Conservation (phyloP, 179 eudicot species). For the Pouteria campechiana region DNA sequence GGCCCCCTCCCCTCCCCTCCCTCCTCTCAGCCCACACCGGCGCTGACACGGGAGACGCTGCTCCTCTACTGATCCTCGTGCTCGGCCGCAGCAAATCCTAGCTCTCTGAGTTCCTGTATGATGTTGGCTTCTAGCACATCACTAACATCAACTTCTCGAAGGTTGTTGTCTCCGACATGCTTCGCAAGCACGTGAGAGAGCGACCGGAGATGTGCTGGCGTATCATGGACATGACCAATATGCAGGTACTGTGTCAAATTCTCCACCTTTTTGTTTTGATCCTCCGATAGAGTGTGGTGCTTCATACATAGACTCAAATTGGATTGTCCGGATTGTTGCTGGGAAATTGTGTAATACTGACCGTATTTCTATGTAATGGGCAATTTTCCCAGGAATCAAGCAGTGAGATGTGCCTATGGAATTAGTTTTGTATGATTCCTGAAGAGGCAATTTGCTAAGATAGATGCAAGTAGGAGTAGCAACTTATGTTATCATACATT, state of each 20-base stretch:
- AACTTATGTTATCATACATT: not conserved
- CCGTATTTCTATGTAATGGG: no score
- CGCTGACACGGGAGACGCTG: not conserved
- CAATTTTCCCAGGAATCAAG: no score
- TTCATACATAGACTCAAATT: no score
- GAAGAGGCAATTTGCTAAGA: no score
- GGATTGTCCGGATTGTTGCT: no score
- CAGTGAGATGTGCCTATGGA: no score
- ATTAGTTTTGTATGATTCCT: no score
- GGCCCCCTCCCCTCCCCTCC: slow-evolving; percentile 37
- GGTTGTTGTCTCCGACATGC: slow-evolving; percentile 79
- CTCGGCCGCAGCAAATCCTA: slow-evolving; percentile 90
- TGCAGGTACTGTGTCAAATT: slow-evolving; percentile 48
- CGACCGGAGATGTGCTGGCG: slow-evolving; percentile 94
- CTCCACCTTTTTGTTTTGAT: no score
- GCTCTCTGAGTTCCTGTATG: slow-evolving; percentile 75
- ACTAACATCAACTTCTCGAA: slow-evolving; percentile 90
- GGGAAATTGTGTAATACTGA: no score
- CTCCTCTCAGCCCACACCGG: slow-evolving; percentile 23
- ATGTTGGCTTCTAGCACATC: slow-evolving; percentile 56
- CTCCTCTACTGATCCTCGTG: slow-evolving; percentile 42
- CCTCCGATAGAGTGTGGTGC: no score
- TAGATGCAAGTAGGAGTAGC: no score
- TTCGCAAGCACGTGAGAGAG: slow-evolving; percentile 57
- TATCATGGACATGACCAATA: slow-evolving; percentile 79